Evolutionary conservation across 2,329 filamentous ascomycete genomes (phyloP), one percentile per base, ranked within the genome.

Genomic region (Escovopsis weberi): DNA sequence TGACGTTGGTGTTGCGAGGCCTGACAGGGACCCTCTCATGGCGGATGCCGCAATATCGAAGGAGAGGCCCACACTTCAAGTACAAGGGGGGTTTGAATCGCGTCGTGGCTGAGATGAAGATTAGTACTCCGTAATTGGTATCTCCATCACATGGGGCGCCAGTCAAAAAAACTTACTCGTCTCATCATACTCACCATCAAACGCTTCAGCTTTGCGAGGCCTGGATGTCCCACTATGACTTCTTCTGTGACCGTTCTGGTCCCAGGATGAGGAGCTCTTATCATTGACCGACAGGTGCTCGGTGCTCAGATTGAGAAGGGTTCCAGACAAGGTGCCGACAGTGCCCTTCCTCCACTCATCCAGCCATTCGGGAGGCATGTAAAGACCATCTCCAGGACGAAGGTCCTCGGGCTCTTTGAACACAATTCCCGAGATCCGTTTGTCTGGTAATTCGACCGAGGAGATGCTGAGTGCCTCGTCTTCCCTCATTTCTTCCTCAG

Each of bases 31-130:
- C 55, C 53, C 68, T 66, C 61, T 94, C 76, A 34, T 69, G 70
- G 35, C 81, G 77, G 36, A 94, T 77, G 18, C 93, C 91, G 43
- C 82, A 89, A 59, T 94, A 98, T 46, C 91, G 79, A 48, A 98
- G 66, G 19, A 98, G 66, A 6, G 91, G 91, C 0, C 91, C 91
- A 55, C 89, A 94, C 60, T 87, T 88, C 42, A 98, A 68, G 57
- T 85, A 88, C 33, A 98, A 62, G 3, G 77, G 73, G 19, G 91
- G 91, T 51, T 83, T 83, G 61, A 96, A 98, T 45, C 74, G 73
- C 15, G 83, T 85, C 12, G 74, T 73, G 34, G 65, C 68, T 72
- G 41, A 37, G 26, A 11, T 4, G 28, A 28, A 6, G 8, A 26
- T 41, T 18, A 41, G 39, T 15, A 15, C 15, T 15, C 15, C 15